Evolutionary conservation across 495 filamentous ascomycete species (phyloP).

Genomic region (Aspergillus kassunensis): DNA sequence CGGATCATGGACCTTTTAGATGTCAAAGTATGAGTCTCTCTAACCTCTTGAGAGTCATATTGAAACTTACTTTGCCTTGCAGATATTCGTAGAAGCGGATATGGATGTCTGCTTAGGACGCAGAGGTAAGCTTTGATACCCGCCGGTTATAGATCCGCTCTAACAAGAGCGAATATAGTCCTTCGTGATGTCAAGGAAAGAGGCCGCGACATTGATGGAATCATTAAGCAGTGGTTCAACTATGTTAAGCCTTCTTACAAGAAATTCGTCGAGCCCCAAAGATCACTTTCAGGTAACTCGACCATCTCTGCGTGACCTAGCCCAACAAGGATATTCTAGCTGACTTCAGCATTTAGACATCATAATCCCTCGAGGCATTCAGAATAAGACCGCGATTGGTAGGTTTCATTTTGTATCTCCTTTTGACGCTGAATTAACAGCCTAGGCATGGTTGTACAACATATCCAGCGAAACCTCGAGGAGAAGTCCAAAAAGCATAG

Average conservation of each 20-base stretch:
- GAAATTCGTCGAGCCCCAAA: constrained; percentile 84
- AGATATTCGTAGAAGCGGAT: constrained; percentile 95
- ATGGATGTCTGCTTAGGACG: constrained; percentile 89
- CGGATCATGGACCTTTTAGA: constrained; percentile 84
- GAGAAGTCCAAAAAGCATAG: constrained; percentile 84
- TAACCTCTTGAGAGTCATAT: neutral
- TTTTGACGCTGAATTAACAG: constrained; percentile 15
- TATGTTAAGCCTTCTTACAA: constrained; percentile 97
- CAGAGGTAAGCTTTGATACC: constrained; percentile 58
- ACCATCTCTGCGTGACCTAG: constrained; percentile 18
- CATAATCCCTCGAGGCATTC: constrained; percentile 89
- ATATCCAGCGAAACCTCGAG: constrained; percentile 75
- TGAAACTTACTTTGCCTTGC: neutral
- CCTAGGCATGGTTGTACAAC: constrained; percentile 81
- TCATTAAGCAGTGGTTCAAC: constrained; percentile 95
- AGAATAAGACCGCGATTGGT: constrained; percentile 91
- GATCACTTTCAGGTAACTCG: constrained; percentile 63
- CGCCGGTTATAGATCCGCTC: neutral
- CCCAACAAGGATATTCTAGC: neutral
- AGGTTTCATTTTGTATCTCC: constrained; percentile 21
- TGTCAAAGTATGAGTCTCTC: constrained; percentile 61
- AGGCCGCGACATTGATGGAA: constrained; percentile 84
- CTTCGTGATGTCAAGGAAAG: constrained; percentile 81
- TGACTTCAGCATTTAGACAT: constrained; percentile 56
- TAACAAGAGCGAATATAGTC: constrained; percentile 48